Evolutionary conservation across 1,284 basidiomycete species (phyloP), one percentile per base, ranked within the genome.

Genomic region (Mycosarcoma maydis): DNA sequence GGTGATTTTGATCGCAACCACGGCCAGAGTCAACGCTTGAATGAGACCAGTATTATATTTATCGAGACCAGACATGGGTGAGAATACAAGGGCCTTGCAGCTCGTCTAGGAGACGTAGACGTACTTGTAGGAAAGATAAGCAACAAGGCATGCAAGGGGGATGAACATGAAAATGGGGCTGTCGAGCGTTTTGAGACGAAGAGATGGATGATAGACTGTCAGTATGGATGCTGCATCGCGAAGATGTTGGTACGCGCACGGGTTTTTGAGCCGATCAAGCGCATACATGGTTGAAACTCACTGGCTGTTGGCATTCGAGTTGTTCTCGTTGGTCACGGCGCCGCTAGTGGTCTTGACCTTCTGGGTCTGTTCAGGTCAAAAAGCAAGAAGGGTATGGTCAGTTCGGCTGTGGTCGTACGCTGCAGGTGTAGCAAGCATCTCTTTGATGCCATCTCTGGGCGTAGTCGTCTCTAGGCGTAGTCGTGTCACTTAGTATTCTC

Each of bases 141-240:
- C 72, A 32, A 56, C 66, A 33, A 77, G 72, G 26, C 72, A 13
- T 30, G 68, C 37, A 36, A 77, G 66, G 20, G 76, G 76, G 37
- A 76, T 60, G 60, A 77, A 77, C 76, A 77, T 77, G 64, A 77
- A 64, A 48, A 76, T 11, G 24, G 76, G 76, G 74, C 75, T 77
- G 65, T 45, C 16, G 30, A 23, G 16, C 6, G n/a, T n/a, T 23
- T 29, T 26, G 30, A 2, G n/a, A 30, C 4, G 17, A 13, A 33
- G 32, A 19, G 7, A 17, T 41, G 29, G 30, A 10, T 10, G 16
- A 3, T 14, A 48, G 24, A 26, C 9, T 16, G 24, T 47, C 34
- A 47, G 26, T 30, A 37, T 19, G 13, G 10, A n/a, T 37, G 34
- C 19, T 22, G 17, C 24, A 17, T 37, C n/a, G 33, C 16, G 33